Conservation (phyloP, 2,329 filamentous ascomycete species). For the Akanthomyces lecanii region DNA sequence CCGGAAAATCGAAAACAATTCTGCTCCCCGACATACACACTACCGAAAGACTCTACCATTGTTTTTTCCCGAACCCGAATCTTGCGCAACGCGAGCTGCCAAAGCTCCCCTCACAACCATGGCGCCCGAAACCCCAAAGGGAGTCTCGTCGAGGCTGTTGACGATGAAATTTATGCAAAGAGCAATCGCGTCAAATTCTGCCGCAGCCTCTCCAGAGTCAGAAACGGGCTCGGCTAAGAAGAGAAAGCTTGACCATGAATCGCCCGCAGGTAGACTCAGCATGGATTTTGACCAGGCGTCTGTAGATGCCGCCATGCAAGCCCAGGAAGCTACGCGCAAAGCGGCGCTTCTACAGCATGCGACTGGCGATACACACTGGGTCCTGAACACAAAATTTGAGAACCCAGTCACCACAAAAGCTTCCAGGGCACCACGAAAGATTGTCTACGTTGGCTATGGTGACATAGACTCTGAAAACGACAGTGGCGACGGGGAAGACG, state of each 20-base stretch:
- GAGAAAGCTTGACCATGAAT: slow-evolving; percentile 45
- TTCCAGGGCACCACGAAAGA: slow-evolving; percentile 41
- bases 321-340: slow-evolving; percentile 63
- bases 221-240: slow-evolving; percentile 59
- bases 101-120: slow-evolving; percentile 26
- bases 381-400: slow-evolving; percentile 50
- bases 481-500: slow-evolving; percentile 33
- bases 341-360: slow-evolving; percentile 59
- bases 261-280: slow-evolving; percentile 35
- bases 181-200: slow-evolving; percentile 59
- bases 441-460: slow-evolving; percentile 57
- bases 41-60: too few species aligned
- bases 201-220: slow-evolving; percentile 40
- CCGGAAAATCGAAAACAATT: background rate
- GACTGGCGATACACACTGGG: slow-evolving; percentile 71
- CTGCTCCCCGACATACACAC: background rate
- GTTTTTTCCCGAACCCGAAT: background rate
- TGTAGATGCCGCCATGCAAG: slow-evolving; percentile 59
- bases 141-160: slow-evolving; percentile 81
- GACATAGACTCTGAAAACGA: slow-evolving; percentile 43
- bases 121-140: slow-evolving; percentile 53
- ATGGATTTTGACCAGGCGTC: slow-evolving; percentile 52
- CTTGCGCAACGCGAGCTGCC: slow-evolving; percentile 5
- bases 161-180: slow-evolving; percentile 99
- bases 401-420: slow-evolving; percentile 25